Base-by-base conservation (phyloP, 176 grass and related monocot species). In the Triticum dicoccoides region DNA sequence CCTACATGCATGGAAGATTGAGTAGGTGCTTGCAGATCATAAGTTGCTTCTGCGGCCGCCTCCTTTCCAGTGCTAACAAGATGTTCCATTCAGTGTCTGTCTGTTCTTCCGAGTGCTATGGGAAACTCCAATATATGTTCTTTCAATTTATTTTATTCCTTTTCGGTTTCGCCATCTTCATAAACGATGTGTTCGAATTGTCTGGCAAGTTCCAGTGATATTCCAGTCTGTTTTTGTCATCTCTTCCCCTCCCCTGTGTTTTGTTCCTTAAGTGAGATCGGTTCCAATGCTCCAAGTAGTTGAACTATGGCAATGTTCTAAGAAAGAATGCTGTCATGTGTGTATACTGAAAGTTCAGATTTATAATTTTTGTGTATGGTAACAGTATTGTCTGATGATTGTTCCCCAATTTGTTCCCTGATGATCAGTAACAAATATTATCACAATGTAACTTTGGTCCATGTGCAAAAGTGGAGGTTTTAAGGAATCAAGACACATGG, bases 1-100 rank as follows among this genome's bases (percentile, higher is more conserved):
- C 75, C 82, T 94, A 23, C 79, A 89, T 86, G 92, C 92, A 52
- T 94, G 89, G 87, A 94, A 92, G 84, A 27, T 87, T 80, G 89
- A 92, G 69, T 94, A 94, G 85, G 72, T 70, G 49, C 71, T 84
- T 80, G 85, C 87, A 83, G 84, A 87, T 35, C 67, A 66, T 65
- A 86, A 78, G 64, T 83, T 76, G 87, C 61, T 84, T 78, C 81
- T 83, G 78, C 82, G 39, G 21, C 77, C 71, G 82, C 73, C 79
- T 87, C 82, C 70, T 37, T 87, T 64, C 85, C 78, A 91, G 82
- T 82, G 82, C 87, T 91, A 89, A 89, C 74, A 89, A 86, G 76
- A 75, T 87, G 85, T 73, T 89, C 70, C 87, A 73, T 81, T 71
- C 51, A 63, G 67, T 83, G 64, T 85, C 65, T 83, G 64, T 87